Evolutionary conservation across 352 stramenopile species (phyloP).

Genomic region (Pythium brassicae): DNA sequence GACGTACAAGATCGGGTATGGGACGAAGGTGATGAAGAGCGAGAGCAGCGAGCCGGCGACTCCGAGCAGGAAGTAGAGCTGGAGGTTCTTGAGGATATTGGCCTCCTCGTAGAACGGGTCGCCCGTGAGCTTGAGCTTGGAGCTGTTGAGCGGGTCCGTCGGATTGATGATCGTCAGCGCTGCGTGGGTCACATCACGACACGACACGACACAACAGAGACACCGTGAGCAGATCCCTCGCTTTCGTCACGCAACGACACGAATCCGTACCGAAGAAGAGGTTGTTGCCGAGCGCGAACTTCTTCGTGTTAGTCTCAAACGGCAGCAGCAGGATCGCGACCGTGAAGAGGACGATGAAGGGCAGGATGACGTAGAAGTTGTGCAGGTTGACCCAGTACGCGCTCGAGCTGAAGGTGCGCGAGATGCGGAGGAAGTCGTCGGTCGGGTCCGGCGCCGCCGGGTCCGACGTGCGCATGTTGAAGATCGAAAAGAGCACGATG

Average conservation of each 20-base stretch:
- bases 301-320: constrained; percentile 82
- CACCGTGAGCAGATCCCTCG: no score
- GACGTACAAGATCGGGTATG: constrained; percentile 75
- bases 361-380: constrained; percentile 72
- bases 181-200: no score
- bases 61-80: constrained; percentile 52
- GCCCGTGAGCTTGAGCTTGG: constrained; percentile 39
- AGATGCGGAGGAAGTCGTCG: constrained; percentile 55
- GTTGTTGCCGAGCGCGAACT: constrained; percentile 80
- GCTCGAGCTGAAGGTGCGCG: constrained; percentile 49
- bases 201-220: no score
- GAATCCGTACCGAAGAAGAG: constrained; percentile 79
- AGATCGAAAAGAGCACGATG: constrained; percentile 55
- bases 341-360: constrained; percentile 76
- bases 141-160: constrained; percentile 39
- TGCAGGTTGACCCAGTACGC: constrained; percentile 68
- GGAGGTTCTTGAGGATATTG: constrained; percentile 69
- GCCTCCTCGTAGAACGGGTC: constrained; percentile 46
- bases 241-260: no score
- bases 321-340: constrained; percentile 55
- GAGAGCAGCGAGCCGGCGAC: constrained; percentile 7
- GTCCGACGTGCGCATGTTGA: constrained; percentile 40
- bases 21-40: constrained; percentile 71
- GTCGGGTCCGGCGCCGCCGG: constrained; percentile 19
- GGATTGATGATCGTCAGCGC: constrained; percentile 75